These are phyloP conservation scores for Tremella yokohamensis DNA, from an alignment of 768 basidiomycete species.

Conservation along the genomic window DNA sequence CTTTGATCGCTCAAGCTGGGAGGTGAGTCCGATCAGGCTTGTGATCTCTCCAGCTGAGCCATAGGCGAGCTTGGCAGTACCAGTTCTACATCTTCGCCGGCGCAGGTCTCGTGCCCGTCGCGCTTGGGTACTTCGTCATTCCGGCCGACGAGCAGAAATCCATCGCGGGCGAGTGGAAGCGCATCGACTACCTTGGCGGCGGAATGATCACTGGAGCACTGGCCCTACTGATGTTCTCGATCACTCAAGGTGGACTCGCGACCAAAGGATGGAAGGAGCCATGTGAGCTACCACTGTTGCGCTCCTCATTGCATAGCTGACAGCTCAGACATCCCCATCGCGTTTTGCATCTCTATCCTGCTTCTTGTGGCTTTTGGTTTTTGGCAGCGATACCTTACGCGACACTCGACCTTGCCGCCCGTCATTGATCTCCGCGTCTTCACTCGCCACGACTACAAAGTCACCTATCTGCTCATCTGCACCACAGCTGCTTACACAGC, in stretches of 20 bases:
- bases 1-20: constrained; percentile 60
- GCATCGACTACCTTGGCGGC: constrained; percentile 74
- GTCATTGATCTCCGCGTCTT: constrained; percentile 28
- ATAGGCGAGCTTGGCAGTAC: constrained; percentile 61
- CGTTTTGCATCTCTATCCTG: constrained; percentile 62
- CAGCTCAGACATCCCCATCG: constrained; percentile 57
- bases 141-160: constrained; percentile 53
- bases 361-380: constrained; percentile 58
- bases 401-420: constrained; percentile 20
- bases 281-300: constrained; percentile 49
- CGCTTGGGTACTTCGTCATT: constrained; percentile 62
- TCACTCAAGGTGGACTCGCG: constrained; percentile 63
- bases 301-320: background rate
- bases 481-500: constrained; percentile 11
- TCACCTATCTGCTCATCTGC: constrained; percentile 16
- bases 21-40: constrained; percentile 35
- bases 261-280: constrained; percentile 60
- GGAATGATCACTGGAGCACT: constrained; percentile 63
- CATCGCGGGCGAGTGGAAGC: constrained; percentile 40
- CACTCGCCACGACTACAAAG: constrained; percentile 19
- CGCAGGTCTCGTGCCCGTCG: constrained; percentile 57
- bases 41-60: background rate
- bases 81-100: constrained; percentile 63
- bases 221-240: constrained; percentile 65
- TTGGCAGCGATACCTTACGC: constrained; percentile 66